Evolutionary conservation across 1,284 basidiomycete genomes (phyloP), one percentile per base, ranked within the genome.

Genomic region (Cryptococcus sp.): DNA sequence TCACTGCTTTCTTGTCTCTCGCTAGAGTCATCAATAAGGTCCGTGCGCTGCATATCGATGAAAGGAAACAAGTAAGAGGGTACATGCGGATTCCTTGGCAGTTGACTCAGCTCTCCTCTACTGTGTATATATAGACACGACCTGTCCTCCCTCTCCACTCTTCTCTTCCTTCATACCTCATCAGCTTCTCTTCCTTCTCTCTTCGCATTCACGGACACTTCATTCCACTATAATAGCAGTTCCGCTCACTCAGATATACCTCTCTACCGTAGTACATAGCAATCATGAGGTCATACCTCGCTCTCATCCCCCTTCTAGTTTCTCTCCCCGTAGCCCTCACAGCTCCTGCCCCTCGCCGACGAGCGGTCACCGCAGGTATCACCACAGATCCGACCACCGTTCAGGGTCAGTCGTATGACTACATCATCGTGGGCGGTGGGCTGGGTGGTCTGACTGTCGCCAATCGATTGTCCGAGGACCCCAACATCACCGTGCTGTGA

Each of bases 391-490:
- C 56, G 11, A 50, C 59, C 0, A 50, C 56, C 44, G 69, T 76
- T 41, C 57, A 60, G 19, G 63, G 62, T 31, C 63, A 75, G 61
- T 72, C 82, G 0, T 87, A 82, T 68, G 87, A 88, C 78, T 88
- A 88, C 69, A 84, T 88, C 62, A 81, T 88, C 52, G 82, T 86
- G 5, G 87, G 87, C 3, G 86, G 83, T 23, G 87, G 87, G 0
- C 77, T 87, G 3, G 81, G 84, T 1, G 88, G 87, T 3, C 80
- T 83, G 8, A 85, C 85, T 0, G 82, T 89, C 6, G 87, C 87
- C 3, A 79, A 81, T 15, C 81, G 87, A 3, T 79, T 89, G 25
- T 73, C 85, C 0, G 86, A 87, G 67, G 82, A 88, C 64, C 69
- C 83, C 1, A 65, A 68, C 8, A 74, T 81, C 50, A 82, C 81